A percentile compares a stretch with the other conserved stretches of the same genome.
phyloP scores from a whole-genome alignment of 306 rosid genomes.

The Datisca glomerata region DNA sequence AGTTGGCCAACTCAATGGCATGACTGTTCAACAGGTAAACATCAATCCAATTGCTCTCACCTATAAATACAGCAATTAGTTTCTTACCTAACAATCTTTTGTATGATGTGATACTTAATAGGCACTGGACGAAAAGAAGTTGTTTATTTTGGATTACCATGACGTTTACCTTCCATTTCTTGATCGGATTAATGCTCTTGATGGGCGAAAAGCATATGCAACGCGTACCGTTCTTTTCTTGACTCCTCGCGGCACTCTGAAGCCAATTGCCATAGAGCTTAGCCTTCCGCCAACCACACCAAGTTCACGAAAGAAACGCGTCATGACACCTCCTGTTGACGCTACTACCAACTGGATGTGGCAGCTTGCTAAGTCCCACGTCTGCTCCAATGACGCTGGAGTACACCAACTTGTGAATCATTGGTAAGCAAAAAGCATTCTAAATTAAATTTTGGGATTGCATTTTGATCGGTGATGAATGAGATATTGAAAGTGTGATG shows the following conservation, averaged over 20 bases:
- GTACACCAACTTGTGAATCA: constrained; percentile 93
- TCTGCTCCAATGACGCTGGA: constrained; percentile 81
- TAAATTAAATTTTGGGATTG: too few relatives aligned
- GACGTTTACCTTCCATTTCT: constrained; percentile 79
- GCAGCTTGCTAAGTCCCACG: constrained; percentile 95
- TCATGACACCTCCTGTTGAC: constrained; percentile 55
- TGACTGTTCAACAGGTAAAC: constrained; percentile 78
- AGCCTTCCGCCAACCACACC: constrained; percentile 61
- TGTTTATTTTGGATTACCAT: constrained; percentile 74
- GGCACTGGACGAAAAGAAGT: constrained; percentile 62
- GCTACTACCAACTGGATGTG: constrained; percentile 81
- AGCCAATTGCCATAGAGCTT: constrained; percentile 87
- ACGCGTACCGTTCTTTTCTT: constrained; percentile 64
- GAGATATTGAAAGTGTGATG: constrained; percentile 1
- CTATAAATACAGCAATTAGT: too few relatives aligned
- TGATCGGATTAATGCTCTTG: constrained; percentile 66
- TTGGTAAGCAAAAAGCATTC: too few relatives aligned
- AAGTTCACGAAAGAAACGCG: constrained; percentile 43
- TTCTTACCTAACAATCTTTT: background rate
- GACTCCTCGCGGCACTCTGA: constrained; percentile 60
- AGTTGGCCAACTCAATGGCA: constrained; percentile 58
- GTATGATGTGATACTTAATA: constrained; percentile 11
- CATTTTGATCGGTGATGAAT: too few relatives aligned
- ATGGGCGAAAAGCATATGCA: constrained; percentile 86
- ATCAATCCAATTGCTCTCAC: background rate